Evolutionary conservation across 2,329 filamentous ascomycete genomes (phyloP), one percentile per base, ranked within the genome.

Genomic region (Leptodontidium sp.): DNA sequence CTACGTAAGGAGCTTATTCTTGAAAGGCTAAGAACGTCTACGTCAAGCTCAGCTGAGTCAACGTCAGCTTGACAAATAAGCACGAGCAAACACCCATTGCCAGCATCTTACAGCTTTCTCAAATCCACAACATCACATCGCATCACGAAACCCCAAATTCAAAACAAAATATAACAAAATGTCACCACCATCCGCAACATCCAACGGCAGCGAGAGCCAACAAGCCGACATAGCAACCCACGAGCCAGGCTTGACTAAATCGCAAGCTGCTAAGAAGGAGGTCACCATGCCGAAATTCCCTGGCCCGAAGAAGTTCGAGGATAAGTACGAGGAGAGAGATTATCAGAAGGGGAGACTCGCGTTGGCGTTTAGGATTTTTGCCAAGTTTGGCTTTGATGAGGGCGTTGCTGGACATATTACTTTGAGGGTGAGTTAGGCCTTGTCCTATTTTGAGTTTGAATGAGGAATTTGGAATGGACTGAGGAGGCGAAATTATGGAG

Each of bases 331-430:
- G 26, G 78, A 81, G 74, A 72, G 79, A 40, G 76, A 76, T 62
- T 80, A 79, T 68, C 76, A 78, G 64, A 80, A 80, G 55, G 77
- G 84, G 17, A 80, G 84, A 58, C 79, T 85, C 75, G 84, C 81
- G 0, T 78, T 80, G 5, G 83, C 84, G 0, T 85, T 85, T 68
- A 80, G 84, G 32, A 80, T 84, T 7, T 85, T 85, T 76, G 80
- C 81, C 0, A 81, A 82, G 43, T 73, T 81, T 57, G 83, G 84
- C 8, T 85, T 80, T 70, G 76, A 81, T 43, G 83, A 85, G 69
- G 83, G 83, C 1, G 77, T 80, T 66, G 82, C 81, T 47, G 83
- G 83, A 1, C 83, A 85, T 73, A 84, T 85, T 67, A 83, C 81
- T 67, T 67, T 78, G 67, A 72, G 77, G 63, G 77, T 78, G 58